Evolutionary conservation across 352 stramenopile genomes (phyloP), one percentile per base, ranked within the genome.

Genomic region (Pythium aquatile): DNA sequence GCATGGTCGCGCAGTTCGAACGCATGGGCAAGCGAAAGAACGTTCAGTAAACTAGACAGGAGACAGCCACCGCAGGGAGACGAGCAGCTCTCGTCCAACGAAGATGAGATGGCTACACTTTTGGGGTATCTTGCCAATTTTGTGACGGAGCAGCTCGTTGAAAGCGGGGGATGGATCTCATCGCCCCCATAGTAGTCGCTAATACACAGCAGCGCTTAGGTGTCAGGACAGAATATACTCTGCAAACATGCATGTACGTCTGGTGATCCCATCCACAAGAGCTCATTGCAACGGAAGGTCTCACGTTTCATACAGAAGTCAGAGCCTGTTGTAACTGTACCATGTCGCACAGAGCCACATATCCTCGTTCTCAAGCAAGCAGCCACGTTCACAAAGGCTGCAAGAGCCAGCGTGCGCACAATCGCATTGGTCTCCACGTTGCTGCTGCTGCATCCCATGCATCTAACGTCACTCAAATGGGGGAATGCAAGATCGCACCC

Each of bases 1-100:
- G 77, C 65, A 92, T 94, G 86, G 83, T 92, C 33, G 74, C 86
- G 48, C 86, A 94, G 70, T 91, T 91, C 51, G 86, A 94, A 65
- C 84, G 86, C 51, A 87, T 93, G 77, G 83, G 83, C 61, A 85
- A 94, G 78, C 85, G 85, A 74, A 90, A 92, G 78, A 78, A 67
- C 55, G 76, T 82, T 60, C 75, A 90, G 70, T 89, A 77, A 63
- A 63, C 63, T 63, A 66, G 60, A 66, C 35, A 55, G 44, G 55
- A 29, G 29, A 49, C 42, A 49, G 17, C 42, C 42, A 26, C 42
- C n/a, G 16, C 42, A 17, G 42, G 6, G 42, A 49, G 42, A 49
- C 17, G 17, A 49, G 16, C n/a, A 28, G 42, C n/a, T 20, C 42
- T 8, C 17, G 7, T n/a, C 42, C 17, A 39, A 11, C 33, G 9